Conservation (phyloP, 768 basidiomycete genomes). For the Kwoniella bestiolae region DNA sequence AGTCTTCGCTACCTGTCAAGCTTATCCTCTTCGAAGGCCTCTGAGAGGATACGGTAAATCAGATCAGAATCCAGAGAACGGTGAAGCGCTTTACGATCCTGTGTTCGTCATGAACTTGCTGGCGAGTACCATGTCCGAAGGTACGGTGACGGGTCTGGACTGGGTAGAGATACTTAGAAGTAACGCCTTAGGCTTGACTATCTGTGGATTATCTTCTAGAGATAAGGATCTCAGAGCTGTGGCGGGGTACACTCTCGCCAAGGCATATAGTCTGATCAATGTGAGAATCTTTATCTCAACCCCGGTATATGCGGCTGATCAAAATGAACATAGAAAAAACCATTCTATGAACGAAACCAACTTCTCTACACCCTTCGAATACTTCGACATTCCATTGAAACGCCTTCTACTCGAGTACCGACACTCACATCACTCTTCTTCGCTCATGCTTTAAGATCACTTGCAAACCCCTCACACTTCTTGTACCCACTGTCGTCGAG, state of each 20-base stretch:
- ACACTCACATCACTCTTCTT: conserved; percentile 80
- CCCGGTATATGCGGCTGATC: background rate
- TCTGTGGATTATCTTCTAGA: conserved; percentile 73
- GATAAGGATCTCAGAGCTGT: conserved; percentile 67
- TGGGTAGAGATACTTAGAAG: conserved; percentile 88
- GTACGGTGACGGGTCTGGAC: conserved; percentile 64
- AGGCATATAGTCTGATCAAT: conserved; percentile 67
- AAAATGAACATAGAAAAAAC: conserved; percentile 59
- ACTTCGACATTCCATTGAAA: conserved; percentile 66
- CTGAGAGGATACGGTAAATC: conserved; percentile 56
- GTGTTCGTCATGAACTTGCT: conserved; percentile 73
- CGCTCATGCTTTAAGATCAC: conserved; percentile 74
- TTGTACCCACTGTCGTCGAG: conserved; percentile 83
- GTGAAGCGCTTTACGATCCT: conserved; percentile 73
- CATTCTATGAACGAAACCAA: conserved; percentile 78
- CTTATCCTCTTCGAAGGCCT: conserved; percentile 71
- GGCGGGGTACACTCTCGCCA: conserved; percentile 67
- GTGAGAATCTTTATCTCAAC: conserved; percentile 57
- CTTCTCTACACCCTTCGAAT: conserved; percentile 71
- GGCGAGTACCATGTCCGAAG: conserved; percentile 68
- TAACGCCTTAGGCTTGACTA: conserved; percentile 73
- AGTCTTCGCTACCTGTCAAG: conserved; percentile 72
- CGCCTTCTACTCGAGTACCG: conserved; percentile 66
- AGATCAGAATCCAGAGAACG: conserved; percentile 45
- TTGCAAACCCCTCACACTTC: conserved; percentile 86